Percentiles rank a stretch among this genome's conserved stretches.
Evolutionary conservation across 306 rosid species (phyloP).

Genomic region (Lotus japonicus): DNA sequence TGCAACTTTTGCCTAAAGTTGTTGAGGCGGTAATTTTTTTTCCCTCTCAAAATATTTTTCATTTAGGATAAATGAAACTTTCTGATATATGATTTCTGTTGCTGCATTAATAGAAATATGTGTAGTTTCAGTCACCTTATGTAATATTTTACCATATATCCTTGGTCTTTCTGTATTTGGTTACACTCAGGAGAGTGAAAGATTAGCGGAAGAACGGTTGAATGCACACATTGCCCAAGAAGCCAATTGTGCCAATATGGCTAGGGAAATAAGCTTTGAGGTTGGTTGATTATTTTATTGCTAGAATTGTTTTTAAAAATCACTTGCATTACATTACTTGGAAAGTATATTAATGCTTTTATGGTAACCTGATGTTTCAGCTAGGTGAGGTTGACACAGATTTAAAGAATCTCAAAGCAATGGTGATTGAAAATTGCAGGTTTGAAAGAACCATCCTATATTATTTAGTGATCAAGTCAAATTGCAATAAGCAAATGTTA

Average conservation of each 20-base stretch:
- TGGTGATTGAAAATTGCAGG: constrained; percentile 71
- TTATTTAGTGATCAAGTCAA: neutral
- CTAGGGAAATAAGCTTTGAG: constrained; percentile 48
- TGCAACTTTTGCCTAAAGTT: constrained; percentile 62
- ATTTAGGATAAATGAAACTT: neutral
- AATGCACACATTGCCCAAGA: constrained; percentile 49
- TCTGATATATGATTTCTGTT: neutral
- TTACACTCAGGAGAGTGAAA: constrained; percentile 49
- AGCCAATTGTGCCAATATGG: constrained; percentile 59
- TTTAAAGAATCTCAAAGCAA: constrained; percentile 49
- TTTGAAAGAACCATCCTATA: constrained; percentile 11
- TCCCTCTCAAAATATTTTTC: neutral
- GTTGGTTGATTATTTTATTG: constrained; percentile 30
- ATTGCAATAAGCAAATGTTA: neutral
- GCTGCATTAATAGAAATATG: neutral
- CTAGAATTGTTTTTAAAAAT: neutral
- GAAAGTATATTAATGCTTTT: constrained; percentile 4
- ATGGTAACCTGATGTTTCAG: constrained; percentile 35
- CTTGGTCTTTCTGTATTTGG: neutral
- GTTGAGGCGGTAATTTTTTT: constrained; percentile 47
- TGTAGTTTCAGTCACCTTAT: neutral
- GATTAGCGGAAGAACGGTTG: constrained; percentile 48
- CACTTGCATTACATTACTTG: neutral
- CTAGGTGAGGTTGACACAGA: constrained; percentile 48
- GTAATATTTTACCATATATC: neutral